Percentiles rank a stretch among this genome's conserved stretches.
These are phyloP conservation scores for Hypoxylon cercidicola DNA, from an alignment of 495 filamentous ascomycete species.

Conservation along the genomic window DNA sequence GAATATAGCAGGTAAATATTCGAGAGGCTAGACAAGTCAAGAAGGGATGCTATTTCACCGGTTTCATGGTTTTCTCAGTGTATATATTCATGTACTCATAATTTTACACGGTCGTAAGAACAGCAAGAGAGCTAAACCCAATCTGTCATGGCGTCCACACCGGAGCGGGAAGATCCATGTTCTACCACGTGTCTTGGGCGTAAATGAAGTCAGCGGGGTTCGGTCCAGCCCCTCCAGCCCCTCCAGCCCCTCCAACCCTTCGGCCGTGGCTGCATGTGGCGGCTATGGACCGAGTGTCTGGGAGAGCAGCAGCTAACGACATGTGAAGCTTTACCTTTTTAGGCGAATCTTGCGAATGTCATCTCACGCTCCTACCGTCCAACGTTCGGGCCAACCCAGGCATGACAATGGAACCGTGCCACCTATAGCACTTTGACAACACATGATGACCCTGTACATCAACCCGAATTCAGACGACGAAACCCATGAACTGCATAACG, in stretches of 20 bases:
- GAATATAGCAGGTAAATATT: too few relatives aligned
- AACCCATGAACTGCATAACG: not conserved
- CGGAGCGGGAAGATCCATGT: constrained; percentile 5
- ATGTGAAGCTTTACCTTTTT: constrained; percentile 24
- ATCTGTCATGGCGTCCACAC: not conserved
- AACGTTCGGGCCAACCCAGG: too few relatives aligned
- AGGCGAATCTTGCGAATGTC: constrained; percentile 36
- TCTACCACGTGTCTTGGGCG: constrained; percentile 3
- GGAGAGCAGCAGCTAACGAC: constrained; percentile 10
- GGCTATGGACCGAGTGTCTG: constrained; percentile 13
- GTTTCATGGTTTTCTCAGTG: too few relatives aligned
- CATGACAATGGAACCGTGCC: not conserved
- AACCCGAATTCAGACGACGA: not conserved
- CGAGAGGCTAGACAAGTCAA: too few relatives aligned
- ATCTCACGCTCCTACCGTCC: constrained; percentile 1
- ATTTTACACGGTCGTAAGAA: too few relatives aligned
- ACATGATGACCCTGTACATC: not conserved
- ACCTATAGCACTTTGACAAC: constrained; percentile 6
- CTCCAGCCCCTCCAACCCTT: not conserved
- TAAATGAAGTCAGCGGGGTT: constrained; percentile 14
- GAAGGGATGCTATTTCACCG: too few relatives aligned
- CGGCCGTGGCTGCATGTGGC: constrained; percentile 19
- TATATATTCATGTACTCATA: too few relatives aligned
- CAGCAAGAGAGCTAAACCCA: not conserved
- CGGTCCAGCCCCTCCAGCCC: constrained; percentile 5